These are phyloP conservation scores for Acanthamoeba lenticulata DNA, from an alignment of 208 protist genomes.

Conservation along the genomic window DNA sequence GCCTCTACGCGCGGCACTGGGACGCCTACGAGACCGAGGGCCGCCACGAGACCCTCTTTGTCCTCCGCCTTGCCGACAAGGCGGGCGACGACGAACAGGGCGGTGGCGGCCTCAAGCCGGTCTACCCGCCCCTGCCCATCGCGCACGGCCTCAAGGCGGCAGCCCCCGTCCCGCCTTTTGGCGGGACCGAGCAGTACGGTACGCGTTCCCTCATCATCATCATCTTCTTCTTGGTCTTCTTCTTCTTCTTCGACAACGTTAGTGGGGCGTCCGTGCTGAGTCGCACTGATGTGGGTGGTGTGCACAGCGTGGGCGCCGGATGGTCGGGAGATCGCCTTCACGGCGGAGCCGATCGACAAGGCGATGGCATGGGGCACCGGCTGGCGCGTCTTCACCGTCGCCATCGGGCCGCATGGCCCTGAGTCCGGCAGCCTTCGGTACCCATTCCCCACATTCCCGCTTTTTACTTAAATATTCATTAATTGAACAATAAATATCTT, in stretches of 20 bases:
- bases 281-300: too few species aligned
- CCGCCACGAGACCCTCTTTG: constrained; percentile 59
- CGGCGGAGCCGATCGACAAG: constrained; percentile 49
- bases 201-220: neutral
- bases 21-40: constrained; percentile 64
- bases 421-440: neutral
- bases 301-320: constrained; percentile 8
- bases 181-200: constrained; percentile 67
- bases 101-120: neutral
- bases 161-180: constrained; percentile 65
- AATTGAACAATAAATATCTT: neutral
- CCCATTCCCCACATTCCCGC: neutral
- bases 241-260: too few species aligned
- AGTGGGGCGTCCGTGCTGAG: too few species aligned
- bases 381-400: constrained; percentile 53
- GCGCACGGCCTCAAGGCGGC: constrained; percentile 55
- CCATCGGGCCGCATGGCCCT: neutral
- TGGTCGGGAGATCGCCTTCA: constrained; percentile 69
- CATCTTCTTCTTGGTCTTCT: neutral
- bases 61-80: neutral
- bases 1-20: constrained; percentile 73
- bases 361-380: constrained; percentile 62
- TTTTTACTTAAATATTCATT: neutral
- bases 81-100: neutral
- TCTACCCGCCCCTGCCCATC: neutral